Base-by-base conservation (phyloP, 495 filamentous ascomycete species). In the Penicillium paxilli region DNA sequence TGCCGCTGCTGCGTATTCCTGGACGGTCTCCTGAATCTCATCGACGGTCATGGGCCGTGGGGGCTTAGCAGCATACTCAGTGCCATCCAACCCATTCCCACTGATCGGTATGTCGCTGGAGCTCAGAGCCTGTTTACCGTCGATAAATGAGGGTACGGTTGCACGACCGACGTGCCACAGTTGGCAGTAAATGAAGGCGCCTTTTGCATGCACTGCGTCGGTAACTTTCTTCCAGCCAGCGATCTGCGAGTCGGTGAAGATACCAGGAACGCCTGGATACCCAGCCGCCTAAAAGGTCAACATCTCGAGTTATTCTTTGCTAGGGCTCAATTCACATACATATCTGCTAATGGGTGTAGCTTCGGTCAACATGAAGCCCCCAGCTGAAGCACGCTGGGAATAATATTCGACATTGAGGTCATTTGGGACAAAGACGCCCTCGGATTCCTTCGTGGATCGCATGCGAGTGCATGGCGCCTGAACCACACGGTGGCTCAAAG, bases 1-100 rank as follows among this genome's bases (percentile, higher is more conserved):
- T 0, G 87, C 82, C 14, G 86, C 87, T 7, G 70, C 56, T 2
- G 75, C 83, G 50, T 85, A 89, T 12, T 70, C 64, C 57, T 69
- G 12, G 58, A 81, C 16, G 56, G 63, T 21, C 4, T 68, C 54
- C 52, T 72, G 56, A 50, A 83, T 80, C 2, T 80, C 73, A 24
- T 72, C 67, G 8, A 67, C 57, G 0, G 63, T 77, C 65, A 83
- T 62, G 3, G 72, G 67, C 4, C 55, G 46, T 1, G 80, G 79
- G 8, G 71, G 75, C 25, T 55, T 62, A 17, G 66, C 64, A 30
- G 60, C 60, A 25, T 69, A 68, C 21, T 55, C 61, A 4, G 50
- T 55, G 1, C 66, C 68, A 57, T 71, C 63, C 11, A 68, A 26
- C 0, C 61, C 68, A 14, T 58, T 58, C 1, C 66, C 66, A 30